A percentile compares a stretch with the other conserved stretches of the same genome.
Evolutionary conservation across 345 rosid species (phyloP).

Genomic region (Eucalyptus pauciflora): DNA sequence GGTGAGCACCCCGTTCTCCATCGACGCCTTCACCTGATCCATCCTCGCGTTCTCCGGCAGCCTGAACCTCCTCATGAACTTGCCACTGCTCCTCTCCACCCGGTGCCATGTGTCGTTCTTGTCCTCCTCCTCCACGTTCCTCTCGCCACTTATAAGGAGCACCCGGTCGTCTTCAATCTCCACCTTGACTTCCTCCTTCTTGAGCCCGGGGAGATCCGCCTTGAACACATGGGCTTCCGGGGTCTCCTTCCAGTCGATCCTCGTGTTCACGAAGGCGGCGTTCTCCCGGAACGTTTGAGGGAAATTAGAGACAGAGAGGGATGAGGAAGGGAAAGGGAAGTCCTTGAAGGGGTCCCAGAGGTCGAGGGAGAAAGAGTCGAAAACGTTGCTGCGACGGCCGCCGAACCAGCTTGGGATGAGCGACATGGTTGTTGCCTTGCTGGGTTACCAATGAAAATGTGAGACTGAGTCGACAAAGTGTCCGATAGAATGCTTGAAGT

Average conservation of each 20-base stretch:
- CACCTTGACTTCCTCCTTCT: slow-evolving; percentile 13
- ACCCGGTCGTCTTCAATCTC: slow-evolving; percentile 5
- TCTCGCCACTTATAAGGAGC: slow-evolving; percentile 12
- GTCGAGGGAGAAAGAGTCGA: slow-evolving; percentile 14
- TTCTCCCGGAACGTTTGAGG: neutral
- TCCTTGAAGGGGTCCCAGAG: slow-evolving; percentile 3
- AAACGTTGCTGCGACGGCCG: neutral
- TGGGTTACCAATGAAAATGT: neutral
- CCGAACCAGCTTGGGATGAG: slow-evolving; percentile 5
- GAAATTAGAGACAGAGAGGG: neutral
- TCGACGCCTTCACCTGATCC: slow-evolving; percentile 4
- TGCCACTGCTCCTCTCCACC: slow-evolving; percentile 9
- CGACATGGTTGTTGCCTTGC: neutral
- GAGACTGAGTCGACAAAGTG: neutral
- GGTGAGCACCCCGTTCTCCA: slow-evolving; percentile 14
- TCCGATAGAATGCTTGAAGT: neutral
- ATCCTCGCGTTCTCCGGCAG: slow-evolving; percentile 1
- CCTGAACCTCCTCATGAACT: slow-evolving; percentile 11
- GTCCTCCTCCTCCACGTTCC: slow-evolving; percentile 11
- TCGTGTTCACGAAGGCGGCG: neutral
- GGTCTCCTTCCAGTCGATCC: slow-evolving; percentile 12
- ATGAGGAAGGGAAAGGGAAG: neutral
- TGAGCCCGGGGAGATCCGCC: slow-evolving; percentile 13
- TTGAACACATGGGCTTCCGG: slow-evolving; percentile 9
- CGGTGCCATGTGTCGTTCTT: slow-evolving; percentile 10